Conservation (phyloP, 257 asterid genomes). For the Verbena officinalis region DNA sequence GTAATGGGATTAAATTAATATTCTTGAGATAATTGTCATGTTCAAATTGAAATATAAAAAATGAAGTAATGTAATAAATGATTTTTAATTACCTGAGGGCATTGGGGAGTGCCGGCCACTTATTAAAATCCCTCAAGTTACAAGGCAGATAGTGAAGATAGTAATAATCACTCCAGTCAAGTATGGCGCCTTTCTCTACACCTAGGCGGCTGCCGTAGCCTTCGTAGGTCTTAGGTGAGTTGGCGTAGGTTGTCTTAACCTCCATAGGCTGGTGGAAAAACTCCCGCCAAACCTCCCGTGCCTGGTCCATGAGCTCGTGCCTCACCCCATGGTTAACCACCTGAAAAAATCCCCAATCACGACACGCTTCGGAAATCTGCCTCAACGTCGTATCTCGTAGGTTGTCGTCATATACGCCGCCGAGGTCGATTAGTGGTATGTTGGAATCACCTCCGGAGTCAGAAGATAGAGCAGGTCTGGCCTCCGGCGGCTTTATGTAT, state of each 20-base stretch:
- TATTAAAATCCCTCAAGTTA: conserved; percentile 57
- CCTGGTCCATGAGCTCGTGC: conserved; percentile 59
- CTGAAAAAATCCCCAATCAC: conserved; percentile 85
- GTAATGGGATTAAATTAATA: too few relatives aligned
- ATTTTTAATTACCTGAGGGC: conserved; percentile 50
- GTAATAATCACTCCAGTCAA: conserved; percentile 95
- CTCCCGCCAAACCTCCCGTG: conserved; percentile 66
- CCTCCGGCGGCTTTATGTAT: conserved; percentile 53
- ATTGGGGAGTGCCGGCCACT: conserved; percentile 79
- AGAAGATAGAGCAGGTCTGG: conserved; percentile 34
- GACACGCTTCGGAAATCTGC: conserved; percentile 56
- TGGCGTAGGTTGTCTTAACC: conserved; percentile 61
- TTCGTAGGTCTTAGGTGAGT: conserved; percentile 74
- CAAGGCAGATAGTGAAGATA: conserved; percentile 74
- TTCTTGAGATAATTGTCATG: too few relatives aligned
- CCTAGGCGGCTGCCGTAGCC: conserved; percentile 93
- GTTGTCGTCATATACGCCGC: conserved; percentile 26
- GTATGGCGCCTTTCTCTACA: conserved; percentile 74
- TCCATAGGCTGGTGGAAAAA: conserved; percentile 77
- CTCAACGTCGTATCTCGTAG: conserved; percentile 18
- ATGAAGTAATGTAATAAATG: too few relatives aligned
- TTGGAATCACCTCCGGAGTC: not conserved
- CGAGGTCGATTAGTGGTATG: conserved; percentile 64
- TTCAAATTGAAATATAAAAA: too few relatives aligned
- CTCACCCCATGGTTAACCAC: conserved; percentile 76